Conservation (phyloP, 2,329 filamentous ascomycete species). For the Leptographium lundbergii region DNA sequence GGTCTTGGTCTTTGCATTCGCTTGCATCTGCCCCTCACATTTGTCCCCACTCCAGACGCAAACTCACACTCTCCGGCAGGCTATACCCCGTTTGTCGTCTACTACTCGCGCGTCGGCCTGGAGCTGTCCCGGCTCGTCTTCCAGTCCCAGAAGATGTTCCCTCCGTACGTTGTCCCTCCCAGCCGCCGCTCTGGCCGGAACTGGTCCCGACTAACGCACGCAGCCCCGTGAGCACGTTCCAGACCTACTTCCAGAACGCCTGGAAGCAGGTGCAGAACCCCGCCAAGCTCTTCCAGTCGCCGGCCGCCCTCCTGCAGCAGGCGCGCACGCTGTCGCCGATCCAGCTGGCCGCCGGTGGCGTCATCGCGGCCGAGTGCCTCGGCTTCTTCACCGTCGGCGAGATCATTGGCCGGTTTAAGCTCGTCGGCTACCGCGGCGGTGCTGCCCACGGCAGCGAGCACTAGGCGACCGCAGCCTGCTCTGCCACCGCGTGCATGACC, state of each 20-base stretch:
- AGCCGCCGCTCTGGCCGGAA: not conserved
- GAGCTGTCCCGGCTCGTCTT: slow-evolving; percentile 85
- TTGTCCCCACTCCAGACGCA: too few relatives aligned
- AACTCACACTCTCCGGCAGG: slow-evolving; percentile 32
- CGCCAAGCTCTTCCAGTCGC: slow-evolving; percentile 28
- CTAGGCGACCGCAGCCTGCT: slow-evolving; percentile 21
- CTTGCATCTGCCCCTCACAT: not conserved
- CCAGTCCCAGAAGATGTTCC: slow-evolving; percentile 78
- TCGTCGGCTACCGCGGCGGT: slow-evolving; percentile 81
- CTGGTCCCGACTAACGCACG: not conserved
- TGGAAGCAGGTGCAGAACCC: slow-evolving; percentile 51
- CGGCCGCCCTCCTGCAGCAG: slow-evolving; percentile 23
- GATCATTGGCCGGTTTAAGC: slow-evolving; percentile 91
- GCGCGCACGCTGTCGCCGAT: slow-evolving; percentile 58
- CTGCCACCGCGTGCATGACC: not conserved
- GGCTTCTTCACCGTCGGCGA: slow-evolving; percentile 98
- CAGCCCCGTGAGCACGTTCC: slow-evolving; percentile 71
- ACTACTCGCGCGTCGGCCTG: slow-evolving; percentile 81
- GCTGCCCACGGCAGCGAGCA: slow-evolving; percentile 37
- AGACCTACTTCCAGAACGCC: slow-evolving; percentile 70
- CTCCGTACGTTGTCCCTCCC: slow-evolving; percentile 59
- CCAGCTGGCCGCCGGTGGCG: slow-evolving; percentile 60
- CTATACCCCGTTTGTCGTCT: slow-evolving; percentile 73
- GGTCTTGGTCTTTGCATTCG: not conserved
- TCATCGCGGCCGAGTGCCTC: slow-evolving; percentile 73